Conservation (phyloP, 805 yeast species). For the Wickerhamomyces chaumierensis region DNA sequence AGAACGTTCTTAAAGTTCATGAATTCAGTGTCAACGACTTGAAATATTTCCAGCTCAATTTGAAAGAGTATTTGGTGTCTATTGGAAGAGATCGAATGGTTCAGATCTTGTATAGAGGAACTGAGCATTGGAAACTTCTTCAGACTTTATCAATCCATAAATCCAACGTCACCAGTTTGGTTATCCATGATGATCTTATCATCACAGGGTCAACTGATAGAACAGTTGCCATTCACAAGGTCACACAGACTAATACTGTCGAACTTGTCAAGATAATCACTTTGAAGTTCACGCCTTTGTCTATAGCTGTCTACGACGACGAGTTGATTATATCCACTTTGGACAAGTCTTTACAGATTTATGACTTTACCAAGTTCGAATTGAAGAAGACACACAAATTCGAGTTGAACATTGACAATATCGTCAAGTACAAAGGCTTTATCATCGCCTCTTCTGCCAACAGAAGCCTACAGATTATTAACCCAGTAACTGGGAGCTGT, state of each 20-base stretch:
- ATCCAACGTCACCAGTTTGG: slow-evolving; percentile 35
- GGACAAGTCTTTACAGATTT: slow-evolving; percentile 37
- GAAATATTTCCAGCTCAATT: slow-evolving; percentile 21
- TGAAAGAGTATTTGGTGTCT: slow-evolving; percentile 26
- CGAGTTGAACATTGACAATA: slow-evolving; percentile 28
- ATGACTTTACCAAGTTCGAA: slow-evolving; percentile 24
- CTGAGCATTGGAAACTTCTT: slow-evolving; percentile 36
- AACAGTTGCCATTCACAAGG: slow-evolving; percentile 41
- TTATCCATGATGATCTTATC: slow-evolving; percentile 21
- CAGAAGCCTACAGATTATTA: slow-evolving; percentile 42
- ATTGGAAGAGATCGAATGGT: slow-evolving; percentile 55
- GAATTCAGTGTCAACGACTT: slow-evolving; percentile 40
- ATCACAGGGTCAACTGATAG: slow-evolving; percentile 53
- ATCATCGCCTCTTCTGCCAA: slow-evolving; percentile 32
- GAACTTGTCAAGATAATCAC: slow-evolving; percentile 35
- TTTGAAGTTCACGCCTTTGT: slow-evolving; percentile 38
- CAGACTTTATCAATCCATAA: slow-evolving; percentile 53
- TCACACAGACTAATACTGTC: slow-evolving; percentile 15
- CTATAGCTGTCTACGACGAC: slow-evolving; percentile 23
- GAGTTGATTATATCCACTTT: slow-evolving; percentile 40
- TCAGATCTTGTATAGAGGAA: slow-evolving; percentile 30
- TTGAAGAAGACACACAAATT: slow-evolving; percentile 18
- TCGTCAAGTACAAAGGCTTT: slow-evolving; percentile 8
- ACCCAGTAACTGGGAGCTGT: slow-evolving; percentile 32
- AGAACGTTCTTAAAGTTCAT: slow-evolving; percentile 32